phyloP scores from a whole-genome alignment of 768 basidiomycete genomes.

The Baorangia bicolor region DNA sequence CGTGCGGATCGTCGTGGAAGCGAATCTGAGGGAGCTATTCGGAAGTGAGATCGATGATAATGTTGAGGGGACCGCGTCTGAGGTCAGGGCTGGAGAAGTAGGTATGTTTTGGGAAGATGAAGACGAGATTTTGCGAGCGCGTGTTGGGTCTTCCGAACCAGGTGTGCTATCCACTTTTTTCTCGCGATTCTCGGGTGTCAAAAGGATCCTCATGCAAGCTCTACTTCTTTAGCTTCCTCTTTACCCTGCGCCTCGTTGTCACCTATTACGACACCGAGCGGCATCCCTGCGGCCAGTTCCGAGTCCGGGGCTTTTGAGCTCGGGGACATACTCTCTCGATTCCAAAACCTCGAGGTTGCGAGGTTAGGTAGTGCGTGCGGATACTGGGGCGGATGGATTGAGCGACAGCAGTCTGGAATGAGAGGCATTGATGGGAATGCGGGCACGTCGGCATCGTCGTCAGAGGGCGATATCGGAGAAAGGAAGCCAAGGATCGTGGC shows the following conservation, averaged over 20 bases:
- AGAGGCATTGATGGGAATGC: not conserved
- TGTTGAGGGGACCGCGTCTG: not conserved
- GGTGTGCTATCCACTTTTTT: not conserved
- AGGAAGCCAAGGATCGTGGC: constrained; percentile 19
- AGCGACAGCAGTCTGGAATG: constrained; percentile 1
- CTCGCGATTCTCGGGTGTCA: not conserved
- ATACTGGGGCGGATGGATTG: constrained; percentile 37
- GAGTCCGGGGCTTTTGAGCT: constrained; percentile 3
- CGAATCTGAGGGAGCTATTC: constrained; percentile 46
- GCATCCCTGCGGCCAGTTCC: not conserved
- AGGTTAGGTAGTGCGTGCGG: constrained; percentile 43
- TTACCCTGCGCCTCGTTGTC: not conserved
- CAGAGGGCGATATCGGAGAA: not conserved
- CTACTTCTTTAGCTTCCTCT: not conserved
- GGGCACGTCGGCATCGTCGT: not conserved
- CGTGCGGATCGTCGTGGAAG: constrained; percentile 50
- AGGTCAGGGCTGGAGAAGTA: constrained; percentile 1
- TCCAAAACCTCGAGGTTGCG: constrained; percentile 36
- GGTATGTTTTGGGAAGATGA: constrained; percentile 32
- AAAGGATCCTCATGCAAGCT: not conserved
- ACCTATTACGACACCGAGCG: not conserved
- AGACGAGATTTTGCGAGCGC: constrained; percentile 14
- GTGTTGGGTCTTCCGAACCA: not conserved
- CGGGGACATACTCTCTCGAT: constrained; percentile 26
- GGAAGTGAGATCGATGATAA: not conserved